A percentile compares a stretch with the other conserved stretches of the same genome.
Evolutionary conservation across 2,329 filamentous ascomycete genomes (phyloP).

Genomic region (Bipolaris bicolor): DNA sequence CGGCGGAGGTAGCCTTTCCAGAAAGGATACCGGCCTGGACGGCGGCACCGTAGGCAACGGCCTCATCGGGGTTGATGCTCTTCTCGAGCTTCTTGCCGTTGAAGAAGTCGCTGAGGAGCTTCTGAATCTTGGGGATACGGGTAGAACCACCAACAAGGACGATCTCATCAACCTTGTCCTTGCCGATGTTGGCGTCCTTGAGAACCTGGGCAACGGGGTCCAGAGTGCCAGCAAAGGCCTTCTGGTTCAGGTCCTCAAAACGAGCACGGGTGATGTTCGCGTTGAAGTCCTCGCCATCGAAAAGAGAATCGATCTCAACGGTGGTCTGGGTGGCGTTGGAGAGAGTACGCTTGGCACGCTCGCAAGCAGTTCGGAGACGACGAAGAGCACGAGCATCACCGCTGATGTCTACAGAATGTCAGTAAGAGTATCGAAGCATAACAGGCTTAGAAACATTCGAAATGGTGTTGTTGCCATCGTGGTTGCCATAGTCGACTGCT

Average conservation of each 20-base stretch:
- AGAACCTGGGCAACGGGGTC: conserved; percentile 96
- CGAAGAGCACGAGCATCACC: conserved; percentile 90
- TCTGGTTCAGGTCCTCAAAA: conserved; percentile 98
- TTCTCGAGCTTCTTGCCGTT: conserved; percentile 99
- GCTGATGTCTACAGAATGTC: conserved; percentile 57
- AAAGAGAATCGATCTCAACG: conserved; percentile 98
- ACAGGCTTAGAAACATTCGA: too few species aligned
- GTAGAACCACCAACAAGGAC: conserved; percentile 98
- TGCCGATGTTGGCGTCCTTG: conserved; percentile 87
- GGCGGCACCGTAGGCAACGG: conserved; percentile 97
- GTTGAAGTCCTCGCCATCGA: conserved; percentile 97
- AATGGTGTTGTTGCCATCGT: too few species aligned
- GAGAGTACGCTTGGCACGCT: conserved; percentile 98
- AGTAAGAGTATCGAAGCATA: background rate
- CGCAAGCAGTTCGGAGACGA: conserved; percentile 95
- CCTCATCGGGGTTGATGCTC: conserved; percentile 99
- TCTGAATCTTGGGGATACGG: conserved; percentile 98
- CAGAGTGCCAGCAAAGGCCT: conserved; percentile 91
- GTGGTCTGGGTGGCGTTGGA: conserved; percentile 97
- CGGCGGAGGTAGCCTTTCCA: conserved; percentile 94
- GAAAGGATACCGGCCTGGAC: conserved; percentile 99
- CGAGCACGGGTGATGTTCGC: conserved; percentile 96
- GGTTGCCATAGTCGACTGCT: too few species aligned
- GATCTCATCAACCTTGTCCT: conserved; percentile 94
- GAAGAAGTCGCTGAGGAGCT: conserved; percentile 98